phyloP scores from a whole-genome alignment of 306 rosid species.

The Carpinus viminea region DNA sequence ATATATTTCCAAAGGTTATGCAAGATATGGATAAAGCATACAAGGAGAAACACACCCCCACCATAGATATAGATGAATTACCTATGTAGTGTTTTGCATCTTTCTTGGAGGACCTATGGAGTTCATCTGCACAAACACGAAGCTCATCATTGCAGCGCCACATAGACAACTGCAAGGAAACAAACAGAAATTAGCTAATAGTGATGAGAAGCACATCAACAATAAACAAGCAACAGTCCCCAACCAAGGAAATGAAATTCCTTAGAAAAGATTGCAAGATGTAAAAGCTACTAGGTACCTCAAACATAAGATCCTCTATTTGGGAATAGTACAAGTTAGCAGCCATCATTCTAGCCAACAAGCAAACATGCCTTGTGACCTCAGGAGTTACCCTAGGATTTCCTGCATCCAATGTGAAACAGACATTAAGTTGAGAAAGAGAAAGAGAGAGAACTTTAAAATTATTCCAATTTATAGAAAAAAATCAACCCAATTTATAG shows the following conservation, averaged over 20 bases:
- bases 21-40: neutral
- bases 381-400: conserved; percentile 99
- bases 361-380: conserved; percentile 97
- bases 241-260: conserved; percentile 2
- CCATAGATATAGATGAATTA: conserved; percentile 28
- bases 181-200: conserved; percentile 13
- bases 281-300: conserved; percentile 50
- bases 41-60: neutral
- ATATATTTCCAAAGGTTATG: neutral
- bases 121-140: conserved; percentile 71
- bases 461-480: neutral
- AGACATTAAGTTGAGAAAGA: conserved; percentile 16
- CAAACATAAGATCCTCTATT: conserved; percentile 99
- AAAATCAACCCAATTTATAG: neutral
- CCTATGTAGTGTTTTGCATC: conserved; percentile 98
- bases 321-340: conserved; percentile 94
- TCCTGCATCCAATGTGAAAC: conserved; percentile 53
- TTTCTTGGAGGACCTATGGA: conserved; percentile 69
- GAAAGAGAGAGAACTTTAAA: neutral
- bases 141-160: conserved; percentile 99
- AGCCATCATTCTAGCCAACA: conserved; percentile 99
- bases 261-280: conserved; percentile 13
- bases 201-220: conserved; percentile 9
- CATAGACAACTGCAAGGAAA: conserved; percentile 81
- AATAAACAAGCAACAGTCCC: conserved; percentile 10